phyloP scores from a whole-genome alignment of 1,139 yeast genomes.

The Pichia kudriavzevii region DNA sequence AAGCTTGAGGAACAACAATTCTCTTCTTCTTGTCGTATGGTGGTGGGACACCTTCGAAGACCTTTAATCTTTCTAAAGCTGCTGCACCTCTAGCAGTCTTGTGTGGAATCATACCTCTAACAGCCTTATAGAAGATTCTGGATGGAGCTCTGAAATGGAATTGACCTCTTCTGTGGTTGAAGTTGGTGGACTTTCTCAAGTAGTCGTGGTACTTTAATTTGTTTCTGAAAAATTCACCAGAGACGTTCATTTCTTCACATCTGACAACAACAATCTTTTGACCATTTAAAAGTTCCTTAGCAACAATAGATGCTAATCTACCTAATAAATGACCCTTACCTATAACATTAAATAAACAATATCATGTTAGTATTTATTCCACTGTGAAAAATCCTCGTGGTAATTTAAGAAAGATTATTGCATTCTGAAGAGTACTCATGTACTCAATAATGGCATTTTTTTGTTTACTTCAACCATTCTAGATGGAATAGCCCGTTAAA shows the following conservation, averaged over 20 bases:
- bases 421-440: too few species aligned
- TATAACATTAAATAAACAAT: constrained; percentile 21
- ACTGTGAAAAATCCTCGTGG: too few species aligned
- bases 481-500: too few species aligned
- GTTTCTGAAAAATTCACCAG: constrained; percentile 99
- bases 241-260: constrained; percentile 96
- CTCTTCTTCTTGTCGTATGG: constrained; percentile 99
- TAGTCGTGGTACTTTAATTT: constrained; percentile 99
- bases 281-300: constrained; percentile 97
- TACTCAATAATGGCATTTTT: too few species aligned
- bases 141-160: constrained; percentile 99
- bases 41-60: constrained; percentile 99
- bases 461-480: too few species aligned
- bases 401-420: too few species aligned
- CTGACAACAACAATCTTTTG: constrained; percentile 97
- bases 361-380: constrained; percentile 2
- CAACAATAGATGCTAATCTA: constrained; percentile 98
- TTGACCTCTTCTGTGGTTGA: constrained; percentile 98
- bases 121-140: constrained; percentile 98
- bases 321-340: constrained; percentile 99
- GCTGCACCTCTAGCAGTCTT: constrained; percentile 99
- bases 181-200: constrained; percentile 98
- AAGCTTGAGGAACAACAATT: constrained; percentile 99
- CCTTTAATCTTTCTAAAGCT: constrained; percentile 98
- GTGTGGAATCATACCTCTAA: constrained; percentile 99